A percentile compares a stretch with the other conserved stretches of the same genome.
Conservation (phyloP, 164 flowering plant genomes). For the Kingdonia uniflora region DNA sequence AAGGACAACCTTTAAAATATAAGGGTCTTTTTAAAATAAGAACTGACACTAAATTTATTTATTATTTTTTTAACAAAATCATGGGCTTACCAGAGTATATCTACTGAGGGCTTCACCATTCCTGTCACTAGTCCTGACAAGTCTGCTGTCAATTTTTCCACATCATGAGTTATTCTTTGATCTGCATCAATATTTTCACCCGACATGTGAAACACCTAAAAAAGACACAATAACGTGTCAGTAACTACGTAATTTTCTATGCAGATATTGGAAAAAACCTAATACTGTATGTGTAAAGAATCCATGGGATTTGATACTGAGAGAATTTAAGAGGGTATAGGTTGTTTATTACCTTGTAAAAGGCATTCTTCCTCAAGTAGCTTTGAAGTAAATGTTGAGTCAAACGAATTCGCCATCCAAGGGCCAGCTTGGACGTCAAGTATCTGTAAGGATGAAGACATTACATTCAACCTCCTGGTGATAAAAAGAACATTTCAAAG, state of each 20-base stretch:
- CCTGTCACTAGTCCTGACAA: slow-evolving; percentile 92
- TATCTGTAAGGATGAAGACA: slow-evolving; percentile 36
- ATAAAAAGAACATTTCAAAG: too few relatives aligned
- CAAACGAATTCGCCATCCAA: slow-evolving; percentile 94
- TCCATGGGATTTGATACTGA: too few relatives aligned
- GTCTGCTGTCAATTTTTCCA: slow-evolving; percentile 81
- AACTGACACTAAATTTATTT: not conserved
- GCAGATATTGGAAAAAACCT: too few relatives aligned
- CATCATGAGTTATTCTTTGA: slow-evolving; percentile 88
- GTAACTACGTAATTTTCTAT: too few relatives aligned
- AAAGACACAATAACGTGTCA: too few relatives aligned
- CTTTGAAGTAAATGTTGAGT: slow-evolving; percentile 77
- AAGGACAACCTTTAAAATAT: not conserved
- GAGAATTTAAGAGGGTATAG: too few relatives aligned
- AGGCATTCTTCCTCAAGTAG: slow-evolving; percentile 80
- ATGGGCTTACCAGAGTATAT: slow-evolving; percentile 75
- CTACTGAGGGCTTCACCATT: slow-evolving; percentile 97
- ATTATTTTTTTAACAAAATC: too few relatives aligned
- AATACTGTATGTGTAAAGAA: too few relatives aligned
- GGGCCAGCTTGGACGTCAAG: slow-evolving; percentile 74
- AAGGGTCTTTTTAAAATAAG: not conserved
- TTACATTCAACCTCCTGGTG: too few relatives aligned
- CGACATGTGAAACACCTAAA: slow-evolving; percentile 82
- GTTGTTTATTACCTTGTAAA: slow-evolving; percentile 62
- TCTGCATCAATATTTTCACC: slow-evolving; percentile 79